These are phyloP conservation scores for Penicillium sp. DNA, from an alignment of 2,329 filamentous ascomycete genomes.

Conservation along the genomic window DNA sequence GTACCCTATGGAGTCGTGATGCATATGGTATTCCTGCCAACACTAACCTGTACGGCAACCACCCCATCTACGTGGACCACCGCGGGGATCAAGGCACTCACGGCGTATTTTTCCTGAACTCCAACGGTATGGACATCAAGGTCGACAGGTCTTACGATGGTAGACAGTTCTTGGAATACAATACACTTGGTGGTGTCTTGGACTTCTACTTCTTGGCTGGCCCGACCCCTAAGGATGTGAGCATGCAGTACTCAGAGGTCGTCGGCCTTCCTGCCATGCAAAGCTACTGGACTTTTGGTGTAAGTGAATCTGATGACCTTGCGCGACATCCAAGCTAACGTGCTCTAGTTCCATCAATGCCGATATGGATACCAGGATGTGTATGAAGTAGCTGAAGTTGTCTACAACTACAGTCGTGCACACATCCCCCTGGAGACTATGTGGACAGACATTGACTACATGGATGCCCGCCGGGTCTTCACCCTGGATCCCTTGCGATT, in stretches of 20 bases:
- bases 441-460: constrained; percentile 50
- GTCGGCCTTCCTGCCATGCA: constrained; percentile 61
- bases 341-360: constrained; percentile 56
- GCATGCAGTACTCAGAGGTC: constrained; percentile 60
- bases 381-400: constrained; percentile 45
- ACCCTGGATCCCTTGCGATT: constrained; percentile 42
- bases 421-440: constrained; percentile 47
- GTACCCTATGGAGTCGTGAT: constrained; percentile 70
- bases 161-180: constrained; percentile 75
- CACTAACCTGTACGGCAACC: constrained; percentile 70
- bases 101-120: constrained; percentile 70
- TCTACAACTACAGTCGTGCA: constrained; percentile 45
- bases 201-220: constrained; percentile 70
- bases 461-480: constrained; percentile 40
- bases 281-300: constrained; percentile 65
- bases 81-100: constrained; percentile 57
- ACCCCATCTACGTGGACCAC: constrained; percentile 76
- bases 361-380: constrained; percentile 61
- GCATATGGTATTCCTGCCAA: constrained; percentile 61
- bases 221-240: constrained; percentile 58
- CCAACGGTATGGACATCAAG: constrained; percentile 75
- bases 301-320: constrained; percentile 24
- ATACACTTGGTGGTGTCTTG: constrained; percentile 72
- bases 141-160: constrained; percentile 62
- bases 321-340: background rate